phyloP scores from a whole-genome alignment of 2,329 filamentous ascomycete genomes.

The Lecanosticta acicola region DNA sequence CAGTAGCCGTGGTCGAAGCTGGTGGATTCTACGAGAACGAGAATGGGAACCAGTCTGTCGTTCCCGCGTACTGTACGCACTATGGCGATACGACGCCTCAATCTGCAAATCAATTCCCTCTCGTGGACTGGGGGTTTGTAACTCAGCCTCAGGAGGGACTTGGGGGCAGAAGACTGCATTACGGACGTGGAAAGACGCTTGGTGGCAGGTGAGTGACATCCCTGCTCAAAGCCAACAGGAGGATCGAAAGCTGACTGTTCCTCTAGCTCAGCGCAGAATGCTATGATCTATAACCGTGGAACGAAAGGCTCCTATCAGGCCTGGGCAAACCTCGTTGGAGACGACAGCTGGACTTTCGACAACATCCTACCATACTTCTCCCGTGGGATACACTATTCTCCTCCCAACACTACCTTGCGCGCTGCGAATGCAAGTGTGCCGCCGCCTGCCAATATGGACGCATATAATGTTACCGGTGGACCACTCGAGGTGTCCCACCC shows the following conservation, averaged over 20 bases:
- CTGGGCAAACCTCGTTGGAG: slow-evolving; percentile 36
- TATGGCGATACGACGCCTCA: slow-evolving; percentile 5
- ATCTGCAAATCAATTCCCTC: slow-evolving; percentile 11
- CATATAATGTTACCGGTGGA: slow-evolving; percentile 4
- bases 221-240: neutral
- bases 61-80: slow-evolving; percentile 21
- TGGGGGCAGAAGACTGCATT: slow-evolving; percentile 11
- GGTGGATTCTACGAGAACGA: slow-evolving; percentile 22
- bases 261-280: slow-evolving; percentile 24
- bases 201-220: slow-evolving; percentile 16
- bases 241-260: neutral
- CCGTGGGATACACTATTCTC: slow-evolving; percentile 7
- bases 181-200: slow-evolving; percentile 27
- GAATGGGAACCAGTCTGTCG: slow-evolving; percentile 19
- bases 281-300: slow-evolving; percentile 27
- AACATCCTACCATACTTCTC: slow-evolving; percentile 24
- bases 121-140: slow-evolving; percentile 17
- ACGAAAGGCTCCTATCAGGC: slow-evolving; percentile 30
- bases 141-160: slow-evolving; percentile 9
- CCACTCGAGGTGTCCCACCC: slow-evolving; percentile 11
- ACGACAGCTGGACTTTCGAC: slow-evolving; percentile 31
- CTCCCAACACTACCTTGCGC: slow-evolving; percentile 1
- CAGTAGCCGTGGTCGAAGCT: slow-evolving; percentile 26
- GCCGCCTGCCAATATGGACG: slow-evolving; percentile 4
- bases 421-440: slow-evolving; percentile 14